Conservation (phyloP, 2,329 filamentous ascomycete genomes). For the Dissoconium aciculare region DNA sequence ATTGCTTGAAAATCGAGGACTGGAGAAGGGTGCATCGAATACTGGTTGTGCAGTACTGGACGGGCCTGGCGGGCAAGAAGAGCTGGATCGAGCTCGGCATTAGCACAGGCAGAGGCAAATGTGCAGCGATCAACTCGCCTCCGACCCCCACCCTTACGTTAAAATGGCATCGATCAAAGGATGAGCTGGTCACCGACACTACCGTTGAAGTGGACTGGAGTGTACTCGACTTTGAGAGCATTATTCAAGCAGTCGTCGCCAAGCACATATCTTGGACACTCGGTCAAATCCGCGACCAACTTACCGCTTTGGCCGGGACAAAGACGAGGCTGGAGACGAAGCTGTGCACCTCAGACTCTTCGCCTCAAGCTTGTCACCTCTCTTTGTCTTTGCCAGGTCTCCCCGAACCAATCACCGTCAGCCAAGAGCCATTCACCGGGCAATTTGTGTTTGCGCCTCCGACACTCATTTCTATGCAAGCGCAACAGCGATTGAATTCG, state of each 20-base stretch:
- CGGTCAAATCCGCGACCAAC: slow-evolving; percentile 45
- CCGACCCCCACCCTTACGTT: slow-evolving; percentile 34
- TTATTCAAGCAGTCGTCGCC: slow-evolving; percentile 61
- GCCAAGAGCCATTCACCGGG: slow-evolving; percentile 68
- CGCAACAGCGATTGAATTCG: slow-evolving; percentile 52
- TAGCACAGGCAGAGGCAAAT: slow-evolving; percentile 41
- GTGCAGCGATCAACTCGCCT: slow-evolving; percentile 19
- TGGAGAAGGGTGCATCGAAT: slow-evolving; percentile 49
- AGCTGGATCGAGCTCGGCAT: slow-evolving; percentile 87
- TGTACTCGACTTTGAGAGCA: slow-evolving; percentile 55
- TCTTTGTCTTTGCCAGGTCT: slow-evolving; percentile 54
- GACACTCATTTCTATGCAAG: slow-evolving; percentile 27
- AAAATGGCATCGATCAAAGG: slow-evolving; percentile 75
- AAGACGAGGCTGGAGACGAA: slow-evolving; percentile 16
- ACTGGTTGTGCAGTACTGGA: slow-evolving; percentile 85
- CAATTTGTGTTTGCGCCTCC: slow-evolving; percentile 52
- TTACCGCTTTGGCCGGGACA: slow-evolving; percentile 32
- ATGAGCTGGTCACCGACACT: slow-evolving; percentile 47
- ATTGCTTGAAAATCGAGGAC: slow-evolving; percentile 60
- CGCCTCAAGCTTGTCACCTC: slow-evolving; percentile 54
- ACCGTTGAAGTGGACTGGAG: slow-evolving; percentile 48
- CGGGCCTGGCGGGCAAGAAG: slow-evolving; percentile 52
- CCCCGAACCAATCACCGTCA: slow-evolving; percentile 41
- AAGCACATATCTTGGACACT: slow-evolving; percentile 61
- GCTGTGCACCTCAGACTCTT: slow-evolving; percentile 42